These are phyloP conservation scores for Erodium trifolium DNA, from an alignment of 441 rosid species.

Conservation along the genomic window DNA sequence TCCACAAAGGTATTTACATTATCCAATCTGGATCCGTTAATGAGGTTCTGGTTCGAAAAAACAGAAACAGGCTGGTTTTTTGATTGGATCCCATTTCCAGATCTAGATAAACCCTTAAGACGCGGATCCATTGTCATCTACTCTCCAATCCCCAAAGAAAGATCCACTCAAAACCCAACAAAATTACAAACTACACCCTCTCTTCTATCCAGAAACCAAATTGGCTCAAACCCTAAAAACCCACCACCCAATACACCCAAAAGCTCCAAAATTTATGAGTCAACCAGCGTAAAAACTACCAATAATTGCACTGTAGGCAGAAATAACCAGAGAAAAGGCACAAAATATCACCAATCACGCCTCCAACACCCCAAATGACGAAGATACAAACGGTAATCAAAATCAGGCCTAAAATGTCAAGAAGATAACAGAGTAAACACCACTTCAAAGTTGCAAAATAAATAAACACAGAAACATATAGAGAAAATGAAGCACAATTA, in stretches of 20 bases:
- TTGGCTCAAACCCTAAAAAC: slow-evolving; percentile 4
- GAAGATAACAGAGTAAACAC: background rate
- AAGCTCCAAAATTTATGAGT: background rate
- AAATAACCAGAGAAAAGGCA: background rate
- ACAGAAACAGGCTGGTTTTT: slow-evolving; percentile 25
- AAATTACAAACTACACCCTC: background rate
- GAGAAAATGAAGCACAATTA: background rate
- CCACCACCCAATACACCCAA: background rate
- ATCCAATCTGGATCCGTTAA: slow-evolving; percentile 27
- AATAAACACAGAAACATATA: background rate
- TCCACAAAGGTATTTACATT: slow-evolving; percentile 14
- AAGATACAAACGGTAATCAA: background rate
- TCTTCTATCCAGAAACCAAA: slow-evolving; percentile 2
- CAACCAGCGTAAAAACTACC: background rate
- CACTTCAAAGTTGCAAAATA: background rate
- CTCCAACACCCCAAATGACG: background rate
- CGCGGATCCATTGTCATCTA: slow-evolving; percentile 41
- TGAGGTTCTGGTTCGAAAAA: slow-evolving; percentile 30
- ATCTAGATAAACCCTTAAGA: slow-evolving; percentile 26
- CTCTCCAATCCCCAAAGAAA: background rate
- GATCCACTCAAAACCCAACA: background rate
- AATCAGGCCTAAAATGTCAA: slow-evolving; percentile 1
- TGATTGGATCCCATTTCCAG: slow-evolving; percentile 27
- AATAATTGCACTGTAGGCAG: slow-evolving; percentile 6
- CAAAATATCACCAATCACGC: background rate